Percentiles rank a stretch among this genome's conserved stretches.
Conservation (phyloP, 257 asterid genomes). For the Scutellaria galericulata region DNA sequence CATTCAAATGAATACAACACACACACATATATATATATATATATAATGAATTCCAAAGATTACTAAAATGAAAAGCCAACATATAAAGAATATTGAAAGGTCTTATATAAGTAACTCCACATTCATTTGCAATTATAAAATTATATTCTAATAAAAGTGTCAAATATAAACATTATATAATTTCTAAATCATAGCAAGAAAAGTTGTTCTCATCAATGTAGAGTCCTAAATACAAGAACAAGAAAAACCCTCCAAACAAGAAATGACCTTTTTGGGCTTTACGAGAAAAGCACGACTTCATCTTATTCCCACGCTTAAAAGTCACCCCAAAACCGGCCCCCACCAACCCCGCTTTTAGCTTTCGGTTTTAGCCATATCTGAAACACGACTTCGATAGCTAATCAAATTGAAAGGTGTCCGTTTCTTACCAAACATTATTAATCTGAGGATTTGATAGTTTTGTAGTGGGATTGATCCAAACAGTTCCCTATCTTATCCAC, state of each 20-base stretch:
- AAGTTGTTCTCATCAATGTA: neutral
- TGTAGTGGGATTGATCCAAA: conserved; percentile 16
- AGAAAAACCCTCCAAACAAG: conserved; percentile 19
- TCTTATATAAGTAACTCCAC: no score
- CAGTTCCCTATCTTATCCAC: neutral
- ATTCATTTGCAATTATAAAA: no score
- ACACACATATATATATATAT: no score
- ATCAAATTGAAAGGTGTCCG: neutral
- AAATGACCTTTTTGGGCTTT: conserved; percentile 7
- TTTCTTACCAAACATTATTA: conserved; percentile 36
- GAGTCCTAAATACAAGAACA: neutral
- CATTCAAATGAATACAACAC: no score
- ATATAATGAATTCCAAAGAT: no score
- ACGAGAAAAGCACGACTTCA: conserved; percentile 25
- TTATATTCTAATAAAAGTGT: no score
- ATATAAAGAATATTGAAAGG: no score
- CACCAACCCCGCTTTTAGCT: conserved; percentile 13
- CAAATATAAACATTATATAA: no score
- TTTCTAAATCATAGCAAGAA: neutral
- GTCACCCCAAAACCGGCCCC: conserved; percentile 32
- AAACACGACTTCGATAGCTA: conserved; percentile 2
- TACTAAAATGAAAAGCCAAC: no score
- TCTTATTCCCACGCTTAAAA: conserved; percentile 16
- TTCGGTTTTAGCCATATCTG: neutral
- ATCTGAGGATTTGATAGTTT: neutral